These are phyloP conservation scores for Mytilinidion resinicola DNA, from an alignment of 495 filamentous ascomycete species.

Conservation along the genomic window DNA sequence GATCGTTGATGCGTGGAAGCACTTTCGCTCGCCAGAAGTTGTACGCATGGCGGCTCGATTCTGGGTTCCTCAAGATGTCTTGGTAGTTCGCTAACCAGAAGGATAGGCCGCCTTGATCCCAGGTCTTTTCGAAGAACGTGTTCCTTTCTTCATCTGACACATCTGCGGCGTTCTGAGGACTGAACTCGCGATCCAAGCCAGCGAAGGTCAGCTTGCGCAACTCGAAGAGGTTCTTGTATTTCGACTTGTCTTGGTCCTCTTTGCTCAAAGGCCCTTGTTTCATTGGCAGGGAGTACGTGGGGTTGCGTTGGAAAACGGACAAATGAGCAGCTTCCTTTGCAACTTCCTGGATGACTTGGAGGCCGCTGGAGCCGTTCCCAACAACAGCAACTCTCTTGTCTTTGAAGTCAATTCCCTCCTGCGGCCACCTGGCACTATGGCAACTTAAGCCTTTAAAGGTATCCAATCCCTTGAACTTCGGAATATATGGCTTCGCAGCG, in stretches of 20 bases:
- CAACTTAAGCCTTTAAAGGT: constrained; percentile 5
- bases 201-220: constrained; percentile 1
- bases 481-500: constrained; percentile 16
- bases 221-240: background rate
- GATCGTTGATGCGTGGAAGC: constrained; percentile 30
- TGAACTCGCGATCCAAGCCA: constrained; percentile 9
- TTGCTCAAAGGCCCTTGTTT: background rate
- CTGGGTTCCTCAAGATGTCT: constrained; percentile 29
- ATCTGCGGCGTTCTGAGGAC: background rate
- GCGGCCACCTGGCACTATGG: constrained; percentile 12
- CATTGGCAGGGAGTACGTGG: constrained; percentile 7
- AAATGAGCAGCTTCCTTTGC: background rate
- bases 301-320: constrained; percentile 8
- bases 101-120: constrained; percentile 30
- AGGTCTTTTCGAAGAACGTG: constrained; percentile 30
- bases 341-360: constrained; percentile 11
- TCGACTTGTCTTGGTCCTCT: background rate
- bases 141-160: constrained; percentile 17
- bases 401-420: constrained; percentile 3
- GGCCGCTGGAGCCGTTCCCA: constrained; percentile 8
- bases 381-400: constrained; percentile 11
- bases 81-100: constrained; percentile 33
- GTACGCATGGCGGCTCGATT: constrained; percentile 29
- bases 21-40: constrained; percentile 35
- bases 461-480: constrained; percentile 5